Conservation (phyloP, 805 yeast species). For the Lachancea lanzarotensis region DNA sequence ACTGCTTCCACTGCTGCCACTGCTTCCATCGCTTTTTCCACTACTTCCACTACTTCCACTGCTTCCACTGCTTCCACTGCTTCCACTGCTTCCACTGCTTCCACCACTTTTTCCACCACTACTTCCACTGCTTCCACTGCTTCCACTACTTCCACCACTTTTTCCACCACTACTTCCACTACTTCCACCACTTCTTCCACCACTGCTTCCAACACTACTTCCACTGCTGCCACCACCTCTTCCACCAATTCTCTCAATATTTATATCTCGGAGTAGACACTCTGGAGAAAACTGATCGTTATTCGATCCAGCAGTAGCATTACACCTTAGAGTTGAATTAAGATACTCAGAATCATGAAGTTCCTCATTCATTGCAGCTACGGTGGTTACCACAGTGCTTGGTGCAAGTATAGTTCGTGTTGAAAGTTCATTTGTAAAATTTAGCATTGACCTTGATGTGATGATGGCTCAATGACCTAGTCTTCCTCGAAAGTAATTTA, state of each 20-base stretch:
- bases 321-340: no score
- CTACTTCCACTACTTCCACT: constrained; percentile 6
- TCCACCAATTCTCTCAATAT: not conserved
- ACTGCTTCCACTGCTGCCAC: not conserved
- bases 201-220: not conserved
- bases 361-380: no score
- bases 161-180: constrained; percentile 1
- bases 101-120: constrained; percentile 5
- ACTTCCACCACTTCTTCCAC: not conserved
- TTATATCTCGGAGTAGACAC: no score
- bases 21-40: constrained; percentile 1
- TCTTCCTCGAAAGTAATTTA: no score
- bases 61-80: constrained; percentile 6
- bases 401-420: no score
- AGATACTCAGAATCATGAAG: no score
- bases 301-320: no score
- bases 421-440: no score
- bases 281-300: no score
- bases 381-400: no score
- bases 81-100: not conserved
- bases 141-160: constrained; percentile 4
- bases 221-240: not conserved
- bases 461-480: no score
- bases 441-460: no score
- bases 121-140: not conserved